phyloP scores from a whole-genome alignment of 495 filamentous ascomycete species.

The Chaetomium tenue region DNA sequence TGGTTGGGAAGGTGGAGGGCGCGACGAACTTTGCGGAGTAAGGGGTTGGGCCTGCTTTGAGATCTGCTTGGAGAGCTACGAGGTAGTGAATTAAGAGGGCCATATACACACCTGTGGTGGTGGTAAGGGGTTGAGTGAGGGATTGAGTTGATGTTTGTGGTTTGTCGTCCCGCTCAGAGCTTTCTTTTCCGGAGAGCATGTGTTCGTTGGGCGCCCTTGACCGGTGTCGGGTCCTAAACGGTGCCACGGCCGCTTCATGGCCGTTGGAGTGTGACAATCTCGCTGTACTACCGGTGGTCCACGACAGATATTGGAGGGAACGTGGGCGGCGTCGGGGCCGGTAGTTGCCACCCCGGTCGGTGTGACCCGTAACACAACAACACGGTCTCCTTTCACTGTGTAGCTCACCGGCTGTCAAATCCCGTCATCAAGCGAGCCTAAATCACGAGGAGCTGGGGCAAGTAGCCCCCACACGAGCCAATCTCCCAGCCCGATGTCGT shows the following conservation, averaged over 20 bases:
- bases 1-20: conserved; percentile 75
- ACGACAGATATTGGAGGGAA: neutral
- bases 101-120: neutral
- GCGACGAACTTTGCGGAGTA: conserved; percentile 47
- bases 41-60: neutral
- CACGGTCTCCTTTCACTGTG: conserved; percentile 3
- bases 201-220: neutral
- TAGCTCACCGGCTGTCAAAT: conserved; percentile 11
- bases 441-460: neutral
- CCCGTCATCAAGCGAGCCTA: neutral
- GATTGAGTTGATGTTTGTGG: neutral
- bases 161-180: neutral
- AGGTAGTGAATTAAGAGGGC: neutral
- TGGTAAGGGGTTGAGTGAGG: neutral
- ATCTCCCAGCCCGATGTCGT: neutral
- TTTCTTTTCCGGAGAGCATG: neutral
- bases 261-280: neutral
- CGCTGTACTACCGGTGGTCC: neutral
- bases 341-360: neutral
- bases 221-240: neutral
- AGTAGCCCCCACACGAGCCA: neutral
- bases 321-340: neutral
- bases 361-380: neutral
- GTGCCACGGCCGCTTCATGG: neutral
- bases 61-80: neutral